A percentile compares a stretch with the other conserved stretches of the same genome.
Evolutionary conservation across 139 green algal species (phyloP).

Genomic region (Coccomyxa sp.): DNA sequence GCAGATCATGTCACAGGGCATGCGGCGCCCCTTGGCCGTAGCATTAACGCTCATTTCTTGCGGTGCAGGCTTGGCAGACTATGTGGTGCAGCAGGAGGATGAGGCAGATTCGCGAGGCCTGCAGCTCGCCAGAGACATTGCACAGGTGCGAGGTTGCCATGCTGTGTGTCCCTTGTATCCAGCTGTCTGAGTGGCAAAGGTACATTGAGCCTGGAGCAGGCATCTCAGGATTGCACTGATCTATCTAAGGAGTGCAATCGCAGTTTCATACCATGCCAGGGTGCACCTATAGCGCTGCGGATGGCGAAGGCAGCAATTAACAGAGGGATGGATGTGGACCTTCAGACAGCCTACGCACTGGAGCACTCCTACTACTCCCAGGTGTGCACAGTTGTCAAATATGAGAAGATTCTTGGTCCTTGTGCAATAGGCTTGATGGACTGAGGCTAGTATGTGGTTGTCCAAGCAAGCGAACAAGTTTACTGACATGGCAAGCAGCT

Average conservation of each 20-base stretch:
- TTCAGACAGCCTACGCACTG: slow-evolving; percentile 53
- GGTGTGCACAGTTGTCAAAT: too few relatives aligned
- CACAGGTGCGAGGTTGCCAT: slow-evolving; percentile 9
- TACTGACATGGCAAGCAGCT: background rate
- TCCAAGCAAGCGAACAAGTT: background rate
- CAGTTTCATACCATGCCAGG: slow-evolving; percentile 9
- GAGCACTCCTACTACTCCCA: slow-evolving; percentile 67
- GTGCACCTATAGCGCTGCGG: slow-evolving; percentile 64
- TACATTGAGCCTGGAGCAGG: background rate
- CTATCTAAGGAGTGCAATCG: background rate
- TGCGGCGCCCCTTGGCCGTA: background rate
- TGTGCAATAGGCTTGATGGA: background rate
- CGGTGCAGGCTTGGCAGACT: slow-evolving; percentile 48
- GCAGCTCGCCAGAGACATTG: slow-evolving; percentile 35
- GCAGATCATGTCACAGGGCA: background rate
- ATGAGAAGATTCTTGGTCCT: background rate
- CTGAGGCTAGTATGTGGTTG: background rate
- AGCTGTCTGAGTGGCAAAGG: background rate
- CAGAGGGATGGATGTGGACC: slow-evolving; percentile 53
- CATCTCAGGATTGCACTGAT: background rate
- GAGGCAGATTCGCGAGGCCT: slow-evolving; percentile 37
- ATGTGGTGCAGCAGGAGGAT: slow-evolving; percentile 29
- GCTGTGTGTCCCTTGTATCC: background rate
- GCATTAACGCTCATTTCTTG: background rate
- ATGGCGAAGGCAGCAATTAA: slow-evolving; percentile 74